Evolutionary conservation across 805 yeast genomes (phyloP).

Genomic region (Cyberlindnera amylophila): DNA sequence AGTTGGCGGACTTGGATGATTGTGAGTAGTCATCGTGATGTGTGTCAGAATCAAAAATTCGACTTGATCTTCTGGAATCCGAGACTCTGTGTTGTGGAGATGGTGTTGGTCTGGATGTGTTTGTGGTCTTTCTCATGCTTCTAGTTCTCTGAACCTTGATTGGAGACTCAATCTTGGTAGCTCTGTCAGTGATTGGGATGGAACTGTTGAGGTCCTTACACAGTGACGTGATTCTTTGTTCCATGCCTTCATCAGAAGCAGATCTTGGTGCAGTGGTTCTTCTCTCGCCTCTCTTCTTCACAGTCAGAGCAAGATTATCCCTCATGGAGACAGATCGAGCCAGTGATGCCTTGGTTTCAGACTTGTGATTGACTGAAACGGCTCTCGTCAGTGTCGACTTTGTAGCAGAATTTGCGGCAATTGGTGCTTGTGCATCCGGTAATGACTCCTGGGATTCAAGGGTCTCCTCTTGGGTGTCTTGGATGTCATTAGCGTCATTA

Average conservation of each 20-base stretch:
- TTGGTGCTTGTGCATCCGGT: too few relatives aligned
- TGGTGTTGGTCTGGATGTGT: not conserved
- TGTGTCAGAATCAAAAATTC: constrained; percentile 5
- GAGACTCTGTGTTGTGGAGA: not conserved
- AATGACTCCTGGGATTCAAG: too few relatives aligned
- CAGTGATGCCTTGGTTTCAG: not conserved
- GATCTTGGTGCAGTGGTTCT: constrained; percentile 1
- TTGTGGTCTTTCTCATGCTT: constrained; percentile 1
- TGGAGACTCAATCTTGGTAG: constrained; percentile 9
- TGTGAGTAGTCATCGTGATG: not conserved
- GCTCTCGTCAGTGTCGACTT: not conserved
- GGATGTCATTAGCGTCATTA: too few relatives aligned
- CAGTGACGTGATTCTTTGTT: constrained; percentile 20
- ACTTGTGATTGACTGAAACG: not conserved
- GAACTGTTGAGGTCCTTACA: constrained; percentile 22
- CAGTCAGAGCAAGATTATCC: not conserved
- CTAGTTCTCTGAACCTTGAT: constrained; percentile 6
- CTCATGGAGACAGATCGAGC: not conserved
- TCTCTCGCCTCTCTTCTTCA: constrained; percentile 18
- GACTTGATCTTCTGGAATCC: constrained; percentile 12
- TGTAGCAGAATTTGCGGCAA: not conserved
- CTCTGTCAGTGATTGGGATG: constrained; percentile 23
- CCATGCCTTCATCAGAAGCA: constrained; percentile 8
- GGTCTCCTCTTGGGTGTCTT: too few relatives aligned
- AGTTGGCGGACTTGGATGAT: not conserved